Evolutionary conservation across 306 rosid genomes (phyloP), one percentile per base, ranked within the genome.

Genomic region (Fragaria nilgerrensis): DNA sequence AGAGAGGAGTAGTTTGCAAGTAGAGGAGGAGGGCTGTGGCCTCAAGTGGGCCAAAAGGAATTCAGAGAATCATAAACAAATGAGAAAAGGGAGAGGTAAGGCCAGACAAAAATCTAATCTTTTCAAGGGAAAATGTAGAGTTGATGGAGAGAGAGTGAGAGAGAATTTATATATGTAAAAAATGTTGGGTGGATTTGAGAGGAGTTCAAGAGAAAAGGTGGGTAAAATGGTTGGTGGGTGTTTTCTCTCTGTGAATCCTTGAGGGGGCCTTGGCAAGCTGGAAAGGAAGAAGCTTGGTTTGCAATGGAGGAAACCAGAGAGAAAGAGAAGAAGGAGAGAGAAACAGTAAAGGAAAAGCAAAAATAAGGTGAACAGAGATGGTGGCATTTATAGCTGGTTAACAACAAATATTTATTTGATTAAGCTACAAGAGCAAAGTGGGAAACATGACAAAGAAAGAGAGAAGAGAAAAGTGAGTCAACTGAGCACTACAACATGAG

Each of bases 291-390:
- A 85, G 87, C 87, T 86, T 89, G 94, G 88, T 83, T 85, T 86
- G 96, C 77, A 90, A 87, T 85, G 94, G 93, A 87, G 96, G 93
- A 90, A 75, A 81, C 75, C 85, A 83, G 72, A 75, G 80, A 68
- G 65, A 80, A 80, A 77, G 81, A 81, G 77, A 86, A 52, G 68
- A 81, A 82, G 78, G 82, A 81, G 76, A 72, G 78, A 76, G 87
- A 88, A 70, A 87, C 82, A 84, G 94, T 87, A 84, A 87, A 85
- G 96, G 77, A 3, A 87, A 83, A 89, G 97, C 85, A 83, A 86
- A 78, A 63, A 75, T 61, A 73, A 72, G 81, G 75, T 82, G 81
- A 85, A 73, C 55, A 80, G 83, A 71, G 67, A 77, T 70, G 77
- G 75, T 68, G 76, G 86, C 81, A 88, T 80, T 86, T 85, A 86